Evolutionary conservation across 75 land plant species (phyloP), one percentile per base, ranked within the genome.

Genomic region (Cunninghamia lanceolata): DNA sequence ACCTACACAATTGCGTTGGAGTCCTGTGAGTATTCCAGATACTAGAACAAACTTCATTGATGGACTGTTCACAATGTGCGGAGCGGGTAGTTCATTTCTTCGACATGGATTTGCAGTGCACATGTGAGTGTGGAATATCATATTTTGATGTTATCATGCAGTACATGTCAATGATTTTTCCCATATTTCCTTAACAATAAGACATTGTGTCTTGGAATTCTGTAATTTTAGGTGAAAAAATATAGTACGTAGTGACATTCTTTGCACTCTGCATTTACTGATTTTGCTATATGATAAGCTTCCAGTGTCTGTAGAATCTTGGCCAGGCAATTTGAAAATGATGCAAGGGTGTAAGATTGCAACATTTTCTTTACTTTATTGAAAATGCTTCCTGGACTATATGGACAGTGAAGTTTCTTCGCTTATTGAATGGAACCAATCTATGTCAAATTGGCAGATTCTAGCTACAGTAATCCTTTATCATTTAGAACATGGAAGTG

Each of bases 41-140:
- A 84, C 86, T 13, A 91, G 91, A 2, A 92, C 92, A 7, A 94
- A 96, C 86, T 98, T 98, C 50, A 86, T 98, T 59, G 97, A 98
- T 84, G 99, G 99, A 53, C 87, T 98, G 53, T 93, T 91, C 89
- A 98, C 99, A 3, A 56, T 98, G 0, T 98, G 99, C 87, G 99
- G 99, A 32, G 95, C 99, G 70, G 99, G 99, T 45, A 98, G 97
- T 86, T 93, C 99, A 19, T 94, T 91, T 84, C 94, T 95, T 38
- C 96, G 99, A 16, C 99, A 96, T 89, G 99, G 99, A 66, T 98
- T 89, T 90, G 98, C 98, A 34, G 93, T 98, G 82, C 99, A 98
- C 93, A 94, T 98, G 99, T 98, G 93, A 95, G 83, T 84, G 11
- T 21, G 73, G 53, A 74, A 56, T 83, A 83, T 43, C 1, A 6